Evolutionary conservation across 345 rosid species (phyloP).

Genomic region (Rhodomyrtus tomentosa): DNA sequence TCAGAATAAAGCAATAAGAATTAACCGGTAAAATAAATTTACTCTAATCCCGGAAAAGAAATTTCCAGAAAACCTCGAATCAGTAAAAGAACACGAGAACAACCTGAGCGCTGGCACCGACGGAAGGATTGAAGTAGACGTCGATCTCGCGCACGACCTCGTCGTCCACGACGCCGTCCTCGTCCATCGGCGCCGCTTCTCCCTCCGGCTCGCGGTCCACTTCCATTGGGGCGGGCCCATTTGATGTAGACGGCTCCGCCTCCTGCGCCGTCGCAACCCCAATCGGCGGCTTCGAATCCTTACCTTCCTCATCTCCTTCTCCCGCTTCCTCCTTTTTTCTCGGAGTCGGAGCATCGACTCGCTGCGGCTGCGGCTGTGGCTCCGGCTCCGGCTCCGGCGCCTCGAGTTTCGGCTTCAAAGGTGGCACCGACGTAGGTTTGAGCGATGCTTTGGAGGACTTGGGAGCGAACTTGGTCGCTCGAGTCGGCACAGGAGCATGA

Average conservation of each 20-base stretch:
- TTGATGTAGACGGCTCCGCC: constrained; percentile 15
- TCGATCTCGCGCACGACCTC: constrained; percentile 78
- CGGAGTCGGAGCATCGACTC: background rate
- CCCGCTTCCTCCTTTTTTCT: background rate
- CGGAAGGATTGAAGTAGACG: constrained; percentile 55
- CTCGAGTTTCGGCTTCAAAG: constrained; percentile 1
- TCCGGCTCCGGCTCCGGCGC: background rate
- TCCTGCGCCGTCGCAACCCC: constrained; percentile 3
- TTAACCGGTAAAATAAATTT: background rate
- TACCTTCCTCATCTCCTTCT: constrained; percentile 6
- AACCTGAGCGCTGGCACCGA: constrained; percentile 41
- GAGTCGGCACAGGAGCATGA: constrained; percentile 26
- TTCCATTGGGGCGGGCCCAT: constrained; percentile 45
- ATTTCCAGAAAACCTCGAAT: background rate
- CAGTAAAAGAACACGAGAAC: background rate
- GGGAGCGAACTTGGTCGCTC: constrained; percentile 49
- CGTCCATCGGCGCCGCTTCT: constrained; percentile 6
- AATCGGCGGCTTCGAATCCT: constrained; percentile 11
- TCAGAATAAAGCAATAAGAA: background rate
- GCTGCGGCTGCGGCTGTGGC: background rate
- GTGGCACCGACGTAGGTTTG: constrained; percentile 1
- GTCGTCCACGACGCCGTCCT: constrained; percentile 15
- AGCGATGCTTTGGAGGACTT: constrained; percentile 20
- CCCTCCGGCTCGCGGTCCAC: constrained; percentile 15
- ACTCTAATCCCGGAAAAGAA: background rate